Conservation (phyloP, 2,329 filamentous ascomycete species). For the Aspergillus calidoustus region DNA sequence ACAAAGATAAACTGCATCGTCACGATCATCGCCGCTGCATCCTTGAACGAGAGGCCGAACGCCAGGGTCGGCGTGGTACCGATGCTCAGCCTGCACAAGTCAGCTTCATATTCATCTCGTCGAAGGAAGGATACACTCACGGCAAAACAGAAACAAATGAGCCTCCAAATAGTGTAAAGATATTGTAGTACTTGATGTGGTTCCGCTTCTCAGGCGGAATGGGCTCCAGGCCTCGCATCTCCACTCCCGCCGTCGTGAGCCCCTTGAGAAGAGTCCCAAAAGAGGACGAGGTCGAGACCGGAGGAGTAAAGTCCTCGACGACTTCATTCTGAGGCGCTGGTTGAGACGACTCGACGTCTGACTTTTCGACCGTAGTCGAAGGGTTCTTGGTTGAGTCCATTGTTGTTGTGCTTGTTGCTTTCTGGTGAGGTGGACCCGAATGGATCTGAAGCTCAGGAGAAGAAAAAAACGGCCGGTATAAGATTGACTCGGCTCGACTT, state of each 20-base stretch:
- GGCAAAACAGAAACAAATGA: background rate
- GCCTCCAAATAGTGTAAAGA: conserved; percentile 1
- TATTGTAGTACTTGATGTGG: conserved; percentile 7
- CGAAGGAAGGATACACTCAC: background rate
- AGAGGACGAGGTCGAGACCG: background rate
- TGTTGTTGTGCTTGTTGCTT: background rate
- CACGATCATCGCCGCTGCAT: conserved; percentile 4
- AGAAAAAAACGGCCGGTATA: background rate
- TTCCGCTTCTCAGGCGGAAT: conserved; percentile 1
- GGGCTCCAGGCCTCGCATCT: conserved; percentile 2
- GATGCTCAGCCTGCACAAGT: conserved; percentile 1
- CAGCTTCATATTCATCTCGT: background rate
- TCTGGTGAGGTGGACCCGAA: background rate
- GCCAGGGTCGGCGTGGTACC: conserved; percentile 1
- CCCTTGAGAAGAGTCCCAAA: background rate
- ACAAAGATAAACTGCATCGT: conserved; percentile 7
- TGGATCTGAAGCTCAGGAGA: background rate
- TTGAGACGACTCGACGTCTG: background rate
- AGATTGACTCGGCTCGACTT: background rate
- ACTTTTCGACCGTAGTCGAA: background rate
- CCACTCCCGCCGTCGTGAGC: conserved; percentile 3
- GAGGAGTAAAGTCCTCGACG: background rate
- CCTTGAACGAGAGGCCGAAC: conserved; percentile 1
- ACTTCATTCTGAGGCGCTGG: background rate
- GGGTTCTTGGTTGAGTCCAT: background rate